Evolutionary conservation across 2,329 filamentous ascomycete species (phyloP).

Genomic region (Cladosporium sp.): DNA sequence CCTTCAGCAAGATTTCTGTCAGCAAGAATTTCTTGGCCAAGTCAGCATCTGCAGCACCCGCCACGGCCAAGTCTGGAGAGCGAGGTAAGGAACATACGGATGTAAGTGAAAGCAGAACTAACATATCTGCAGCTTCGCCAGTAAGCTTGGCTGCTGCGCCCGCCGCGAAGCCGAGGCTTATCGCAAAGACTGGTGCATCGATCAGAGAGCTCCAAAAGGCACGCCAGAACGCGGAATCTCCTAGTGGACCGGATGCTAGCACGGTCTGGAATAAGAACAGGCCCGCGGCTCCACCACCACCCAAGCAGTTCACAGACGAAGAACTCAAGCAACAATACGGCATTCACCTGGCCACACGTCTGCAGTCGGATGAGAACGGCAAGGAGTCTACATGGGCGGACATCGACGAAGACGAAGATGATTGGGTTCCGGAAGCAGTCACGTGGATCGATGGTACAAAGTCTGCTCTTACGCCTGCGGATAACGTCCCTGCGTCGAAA

Average conservation of each 20-base stretch:
- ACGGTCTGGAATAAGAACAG: constrained; percentile 89
- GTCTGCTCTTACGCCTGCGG: constrained; percentile 66
- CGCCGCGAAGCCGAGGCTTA: constrained; percentile 62
- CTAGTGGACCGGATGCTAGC: constrained; percentile 64
- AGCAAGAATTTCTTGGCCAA: constrained; percentile 86
- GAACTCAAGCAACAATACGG: constrained; percentile 81
- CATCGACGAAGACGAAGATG: constrained; percentile 84
- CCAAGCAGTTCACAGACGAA: constrained; percentile 82
- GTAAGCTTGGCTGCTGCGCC: constrained; percentile 51
- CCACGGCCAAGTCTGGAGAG: constrained; percentile 28
- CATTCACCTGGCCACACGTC: constrained; percentile 77
- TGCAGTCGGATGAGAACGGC: constrained; percentile 71
- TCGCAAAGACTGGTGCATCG: constrained; percentile 70
- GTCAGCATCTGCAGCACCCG: constrained; percentile 54
- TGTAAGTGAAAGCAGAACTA: constrained; percentile 20
- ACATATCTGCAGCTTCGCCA: constrained; percentile 21
- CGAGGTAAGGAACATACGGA: constrained; percentile 22
- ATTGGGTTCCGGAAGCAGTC: constrained; percentile 81
- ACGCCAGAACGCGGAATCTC: constrained; percentile 36
- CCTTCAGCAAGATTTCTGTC: constrained; percentile 82
- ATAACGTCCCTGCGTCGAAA: constrained; percentile 28
- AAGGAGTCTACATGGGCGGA: constrained; percentile 86
- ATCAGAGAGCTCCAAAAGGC: constrained; percentile 44
- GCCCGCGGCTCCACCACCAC: constrained; percentile 66
- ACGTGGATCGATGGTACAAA: constrained; percentile 89